Evolutionary conservation across 2,329 filamentous ascomycete genomes (phyloP).

Genomic region (Colletotrichum incanum): DNA sequence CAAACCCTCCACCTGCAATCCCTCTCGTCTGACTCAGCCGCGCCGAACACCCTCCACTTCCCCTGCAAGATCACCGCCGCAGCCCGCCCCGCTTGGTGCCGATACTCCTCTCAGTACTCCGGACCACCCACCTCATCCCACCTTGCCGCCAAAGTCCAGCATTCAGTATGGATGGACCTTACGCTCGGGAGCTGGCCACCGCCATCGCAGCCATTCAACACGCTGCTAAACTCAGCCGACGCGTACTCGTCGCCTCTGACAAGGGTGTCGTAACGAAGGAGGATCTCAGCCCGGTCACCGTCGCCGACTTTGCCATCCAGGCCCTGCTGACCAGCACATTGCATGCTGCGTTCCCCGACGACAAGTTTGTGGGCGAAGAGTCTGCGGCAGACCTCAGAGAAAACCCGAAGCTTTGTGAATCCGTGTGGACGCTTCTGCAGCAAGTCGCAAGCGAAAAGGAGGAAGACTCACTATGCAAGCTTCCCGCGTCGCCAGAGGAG

Average conservation of each 20-base stretch:
- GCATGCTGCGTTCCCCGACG: slow-evolving; percentile 64
- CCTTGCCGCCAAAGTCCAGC: not conserved
- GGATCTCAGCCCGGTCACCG: slow-evolving; percentile 71
- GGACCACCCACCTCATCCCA: slow-evolving; percentile 1
- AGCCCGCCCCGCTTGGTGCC: slow-evolving; percentile 1
- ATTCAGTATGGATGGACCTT: slow-evolving; percentile 60
- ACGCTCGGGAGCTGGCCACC: slow-evolving; percentile 59
- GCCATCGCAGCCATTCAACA: slow-evolving; percentile 60
- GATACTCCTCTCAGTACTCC: not conserved
- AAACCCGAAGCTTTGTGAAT: slow-evolving; percentile 59
- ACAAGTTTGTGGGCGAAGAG: slow-evolving; percentile 71
- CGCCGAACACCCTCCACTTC: not conserved
- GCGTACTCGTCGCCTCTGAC: slow-evolving; percentile 62
- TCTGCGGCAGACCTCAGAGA: slow-evolving; percentile 63
- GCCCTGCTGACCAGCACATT: slow-evolving; percentile 68
- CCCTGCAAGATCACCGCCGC: not conserved
- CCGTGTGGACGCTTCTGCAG: slow-evolving; percentile 64
- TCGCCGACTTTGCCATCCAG: slow-evolving; percentile 74
- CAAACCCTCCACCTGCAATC: not conserved
- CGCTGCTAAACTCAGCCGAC: slow-evolving; percentile 66
- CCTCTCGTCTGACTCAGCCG: slow-evolving; percentile 1
- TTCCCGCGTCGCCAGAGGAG: slow-evolving; percentile 58
- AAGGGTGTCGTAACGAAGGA: slow-evolving; percentile 68
- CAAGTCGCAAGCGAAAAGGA: slow-evolving; percentile 50
- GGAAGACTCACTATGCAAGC: slow-evolving; percentile 47